These are phyloP conservation scores for Yamadazyma atlantica DNA, from an alignment of 1,139 yeast species.

Conservation along the genomic window DNA sequence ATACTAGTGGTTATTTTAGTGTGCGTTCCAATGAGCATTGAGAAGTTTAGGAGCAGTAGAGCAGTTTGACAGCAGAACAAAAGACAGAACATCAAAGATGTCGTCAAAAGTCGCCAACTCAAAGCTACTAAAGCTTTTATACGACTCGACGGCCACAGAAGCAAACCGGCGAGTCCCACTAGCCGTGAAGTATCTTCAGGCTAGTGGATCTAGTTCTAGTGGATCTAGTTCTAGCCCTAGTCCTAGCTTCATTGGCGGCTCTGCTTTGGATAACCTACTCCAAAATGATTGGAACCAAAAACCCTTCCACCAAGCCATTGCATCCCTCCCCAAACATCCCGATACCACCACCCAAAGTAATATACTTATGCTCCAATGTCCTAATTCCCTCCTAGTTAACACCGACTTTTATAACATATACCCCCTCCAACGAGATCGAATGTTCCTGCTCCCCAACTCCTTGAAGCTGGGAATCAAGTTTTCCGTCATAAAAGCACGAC, in stretches of 20 bases:
- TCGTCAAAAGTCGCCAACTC: neutral
- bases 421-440: constrained; percentile 33
- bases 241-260: too few relatives aligned
- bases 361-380: constrained; percentile 36
- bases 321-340: constrained; percentile 18
- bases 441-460: constrained; percentile 22
- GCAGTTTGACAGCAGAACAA: too few relatives aligned
- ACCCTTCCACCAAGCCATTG: constrained; percentile 25
- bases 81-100: too few relatives aligned
- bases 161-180: constrained; percentile 27
- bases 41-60: neutral
- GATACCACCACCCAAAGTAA: constrained; percentile 19
- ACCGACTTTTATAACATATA: constrained; percentile 40
- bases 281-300: constrained; percentile 34
- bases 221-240: too few relatives aligned
- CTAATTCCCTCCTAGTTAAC: constrained; percentile 33
- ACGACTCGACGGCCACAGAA: constrained; percentile 15
- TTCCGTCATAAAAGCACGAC: constrained; percentile 46
- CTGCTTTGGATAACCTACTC: constrained; percentile 31
- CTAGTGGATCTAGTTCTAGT: constrained; percentile 3
- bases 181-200: constrained; percentile 23
- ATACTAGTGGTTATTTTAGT: too few relatives aligned
- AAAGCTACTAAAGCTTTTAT: constrained; percentile 6
- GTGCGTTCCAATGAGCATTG: neutral
- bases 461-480: constrained; percentile 27